Conservation (phyloP, 2,329 filamentous ascomycete genomes). For the Periconia digitata region DNA sequence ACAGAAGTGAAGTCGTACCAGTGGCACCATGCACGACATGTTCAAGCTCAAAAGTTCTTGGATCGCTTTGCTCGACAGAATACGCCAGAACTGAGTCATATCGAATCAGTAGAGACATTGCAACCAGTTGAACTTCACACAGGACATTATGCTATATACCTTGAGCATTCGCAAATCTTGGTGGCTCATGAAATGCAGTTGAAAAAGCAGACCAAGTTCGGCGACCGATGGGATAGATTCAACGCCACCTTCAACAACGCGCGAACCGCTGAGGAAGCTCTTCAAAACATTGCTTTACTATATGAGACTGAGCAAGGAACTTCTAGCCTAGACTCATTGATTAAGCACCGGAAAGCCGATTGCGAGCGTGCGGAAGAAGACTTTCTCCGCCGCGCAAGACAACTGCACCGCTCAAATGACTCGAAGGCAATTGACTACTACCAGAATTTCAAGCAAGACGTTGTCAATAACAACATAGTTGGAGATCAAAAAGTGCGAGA, state of each 20-base stretch:
- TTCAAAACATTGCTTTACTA: conserved; percentile 49
- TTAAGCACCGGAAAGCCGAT: conserved; percentile 18
- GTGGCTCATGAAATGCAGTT: conserved; percentile 54
- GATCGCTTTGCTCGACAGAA: conserved; percentile 52
- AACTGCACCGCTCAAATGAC: conserved; percentile 7
- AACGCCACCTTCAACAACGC: conserved; percentile 51
- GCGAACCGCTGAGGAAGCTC: conserved; percentile 53
- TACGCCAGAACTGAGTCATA: conserved; percentile 36
- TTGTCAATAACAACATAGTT: conserved; percentile 17
- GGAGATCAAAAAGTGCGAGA: conserved; percentile 22
- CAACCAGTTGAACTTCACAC: conserved; percentile 48
- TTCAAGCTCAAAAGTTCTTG: conserved; percentile 58
- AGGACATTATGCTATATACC: conserved; percentile 56
- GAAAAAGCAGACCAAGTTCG: conserved; percentile 40
- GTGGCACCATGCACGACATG: conserved; percentile 56
- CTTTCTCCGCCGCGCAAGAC: conserved; percentile 10
- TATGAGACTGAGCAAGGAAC: conserved; percentile 15
- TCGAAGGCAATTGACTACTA: conserved; percentile 17
- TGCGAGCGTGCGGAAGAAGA: conserved; percentile 12
- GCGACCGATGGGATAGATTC: conserved; percentile 44
- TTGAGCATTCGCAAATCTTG: conserved; percentile 58
- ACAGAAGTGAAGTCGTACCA: conserved; percentile 51
- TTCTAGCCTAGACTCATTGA: conserved; percentile 18
- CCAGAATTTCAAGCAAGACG: conserved; percentile 18
- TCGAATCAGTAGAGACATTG: conserved; percentile 49